These are phyloP conservation scores for Haplosporangium gracile DNA, from an alignment of 192 early-diverging fungal genomes.

Conservation along the genomic window DNA sequence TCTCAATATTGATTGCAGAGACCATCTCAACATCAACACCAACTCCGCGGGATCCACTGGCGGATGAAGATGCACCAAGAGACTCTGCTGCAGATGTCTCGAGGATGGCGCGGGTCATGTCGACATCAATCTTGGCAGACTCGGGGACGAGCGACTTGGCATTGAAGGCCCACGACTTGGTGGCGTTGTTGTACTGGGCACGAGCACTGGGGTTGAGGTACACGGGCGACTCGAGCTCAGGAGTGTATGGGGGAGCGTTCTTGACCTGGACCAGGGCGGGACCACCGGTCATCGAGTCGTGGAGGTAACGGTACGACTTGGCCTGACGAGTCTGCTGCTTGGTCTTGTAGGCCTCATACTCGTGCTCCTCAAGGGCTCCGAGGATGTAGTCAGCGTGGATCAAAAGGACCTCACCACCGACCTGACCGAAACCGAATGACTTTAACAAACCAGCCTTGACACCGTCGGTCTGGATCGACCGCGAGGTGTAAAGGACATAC, in stretches of 20 bases:
- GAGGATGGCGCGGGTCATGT: slow-evolving; percentile 67
- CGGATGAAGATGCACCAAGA: slow-evolving; percentile 28
- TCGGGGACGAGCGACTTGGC: slow-evolving; percentile 56
- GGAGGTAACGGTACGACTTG: slow-evolving; percentile 89
- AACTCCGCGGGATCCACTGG: slow-evolving; percentile 62
- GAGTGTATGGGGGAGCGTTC: slow-evolving; percentile 86
- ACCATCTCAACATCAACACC: slow-evolving; percentile 94
- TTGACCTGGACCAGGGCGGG: slow-evolving; percentile 90
- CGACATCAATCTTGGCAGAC: slow-evolving; percentile 62
- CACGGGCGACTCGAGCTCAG: slow-evolving; percentile 81
- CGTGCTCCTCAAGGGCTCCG: slow-evolving; percentile 75
- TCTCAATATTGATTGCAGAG: slow-evolving; percentile 83
- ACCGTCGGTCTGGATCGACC: slow-evolving; percentile 91
- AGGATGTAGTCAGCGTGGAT: slow-evolving; percentile 92
- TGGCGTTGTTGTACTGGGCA: slow-evolving; percentile 80
- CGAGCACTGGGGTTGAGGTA: slow-evolving; percentile 92
- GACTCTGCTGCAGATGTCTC: slow-evolving; percentile 62
- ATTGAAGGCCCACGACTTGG: slow-evolving; percentile 78
- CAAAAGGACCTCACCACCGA: slow-evolving; percentile 89
- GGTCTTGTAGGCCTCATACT: slow-evolving; percentile 78
- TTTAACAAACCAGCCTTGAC: slow-evolving; percentile 93
- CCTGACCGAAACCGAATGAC: slow-evolving; percentile 96
- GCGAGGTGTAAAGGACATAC: slow-evolving; percentile 85
- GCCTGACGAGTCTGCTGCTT: slow-evolving; percentile 81
- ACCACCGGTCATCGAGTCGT: slow-evolving; percentile 87